Percentiles rank a stretch among this genome's conserved stretches.
These are phyloP conservation scores for Lentinula lateritia DNA, from an alignment of 768 basidiomycete species.

Conservation along the genomic window DNA sequence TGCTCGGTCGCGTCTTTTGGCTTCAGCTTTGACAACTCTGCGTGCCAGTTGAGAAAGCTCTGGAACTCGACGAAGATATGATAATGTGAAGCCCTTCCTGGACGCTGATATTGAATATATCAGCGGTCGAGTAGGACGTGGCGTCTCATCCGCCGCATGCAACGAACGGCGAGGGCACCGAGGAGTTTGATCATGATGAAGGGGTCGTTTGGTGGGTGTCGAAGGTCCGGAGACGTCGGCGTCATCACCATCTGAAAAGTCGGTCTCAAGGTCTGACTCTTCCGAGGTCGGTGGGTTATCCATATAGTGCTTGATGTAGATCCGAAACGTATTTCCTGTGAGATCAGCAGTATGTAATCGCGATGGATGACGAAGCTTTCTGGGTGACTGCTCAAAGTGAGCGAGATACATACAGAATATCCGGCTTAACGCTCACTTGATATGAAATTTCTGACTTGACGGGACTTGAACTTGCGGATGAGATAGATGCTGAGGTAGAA, in stretches of 20 bases:
- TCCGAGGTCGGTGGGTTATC: conserved; percentile 38
- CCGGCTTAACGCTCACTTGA: background rate
- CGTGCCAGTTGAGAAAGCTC: conserved; percentile 61
- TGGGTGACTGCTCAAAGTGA: conserved; percentile 16
- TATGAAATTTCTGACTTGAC: background rate
- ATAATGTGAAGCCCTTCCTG: conserved; percentile 57
- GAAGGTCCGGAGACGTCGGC: conserved; percentile 11
- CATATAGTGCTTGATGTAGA: conserved; percentile 80
- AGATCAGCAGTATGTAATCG: conserved; percentile 63
- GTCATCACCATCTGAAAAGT: conserved; percentile 10
- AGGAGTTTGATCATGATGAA: background rate
- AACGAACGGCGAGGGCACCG: background rate
- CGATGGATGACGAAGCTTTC: conserved; percentile 68
- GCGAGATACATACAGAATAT: background rate
- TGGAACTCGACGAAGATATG: conserved; percentile 72
- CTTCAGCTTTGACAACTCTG: conserved; percentile 59
- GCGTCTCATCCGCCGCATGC: conserved; percentile 16
- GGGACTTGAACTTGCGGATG: conserved; percentile 5
- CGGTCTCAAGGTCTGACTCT: conserved; percentile 8
- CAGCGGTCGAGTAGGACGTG: conserved; percentile 15
- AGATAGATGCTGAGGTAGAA: background rate
- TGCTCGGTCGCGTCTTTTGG: conserved; percentile 45
- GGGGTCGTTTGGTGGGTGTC: conserved; percentile 30
- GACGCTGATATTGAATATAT: background rate
- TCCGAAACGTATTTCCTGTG: conserved; percentile 64